Conservation (phyloP, 2,329 filamentous ascomycete genomes). For the Epichloe aotearoae region DNA sequence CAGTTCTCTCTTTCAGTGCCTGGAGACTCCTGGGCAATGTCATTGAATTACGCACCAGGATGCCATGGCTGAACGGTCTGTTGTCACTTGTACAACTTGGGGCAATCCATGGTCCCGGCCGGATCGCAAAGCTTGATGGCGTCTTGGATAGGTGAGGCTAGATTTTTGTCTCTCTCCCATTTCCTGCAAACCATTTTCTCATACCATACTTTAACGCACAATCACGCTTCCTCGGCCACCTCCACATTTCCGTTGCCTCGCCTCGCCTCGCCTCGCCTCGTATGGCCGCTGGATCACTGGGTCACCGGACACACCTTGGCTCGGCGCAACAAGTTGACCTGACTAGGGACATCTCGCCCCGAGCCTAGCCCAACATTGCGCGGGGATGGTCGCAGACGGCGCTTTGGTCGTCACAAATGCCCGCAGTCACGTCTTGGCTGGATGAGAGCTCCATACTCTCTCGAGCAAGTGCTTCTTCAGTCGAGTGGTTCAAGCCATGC, state of each 20-base stretch:
- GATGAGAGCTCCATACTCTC: neutral
- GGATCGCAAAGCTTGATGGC: slow-evolving; percentile 60
- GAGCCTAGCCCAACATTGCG: neutral
- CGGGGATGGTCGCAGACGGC: neutral
- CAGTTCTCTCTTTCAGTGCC: slow-evolving; percentile 63
- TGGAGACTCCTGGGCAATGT: slow-evolving; percentile 64
- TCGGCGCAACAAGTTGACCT: neutral
- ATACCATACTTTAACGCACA: neutral
- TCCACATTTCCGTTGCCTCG: neutral
- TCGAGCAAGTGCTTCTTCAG: neutral
- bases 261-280: too few species aligned
- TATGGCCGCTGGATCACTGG: slow-evolving; percentile 30
- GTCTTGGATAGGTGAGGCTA: slow-evolving; percentile 75
- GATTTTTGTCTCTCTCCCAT: slow-evolving; percentile 8
- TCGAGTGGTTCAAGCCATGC: neutral
- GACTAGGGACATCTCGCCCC: too few species aligned
- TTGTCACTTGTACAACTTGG: slow-evolving; percentile 66
- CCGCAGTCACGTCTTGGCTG: neutral
- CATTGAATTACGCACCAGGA: slow-evolving; percentile 61
- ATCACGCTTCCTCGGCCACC: neutral
- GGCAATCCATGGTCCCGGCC: slow-evolving; percentile 60
- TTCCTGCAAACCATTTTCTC: slow-evolving; percentile 8
- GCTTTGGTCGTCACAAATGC: neutral
- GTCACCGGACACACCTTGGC: slow-evolving; percentile 29
- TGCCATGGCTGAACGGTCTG: slow-evolving; percentile 79